Evolutionary conservation across 2,329 filamentous ascomycete genomes (phyloP), one percentile per base, ranked within the genome.

Genomic region (Calonectria pseudoturangicola): DNA sequence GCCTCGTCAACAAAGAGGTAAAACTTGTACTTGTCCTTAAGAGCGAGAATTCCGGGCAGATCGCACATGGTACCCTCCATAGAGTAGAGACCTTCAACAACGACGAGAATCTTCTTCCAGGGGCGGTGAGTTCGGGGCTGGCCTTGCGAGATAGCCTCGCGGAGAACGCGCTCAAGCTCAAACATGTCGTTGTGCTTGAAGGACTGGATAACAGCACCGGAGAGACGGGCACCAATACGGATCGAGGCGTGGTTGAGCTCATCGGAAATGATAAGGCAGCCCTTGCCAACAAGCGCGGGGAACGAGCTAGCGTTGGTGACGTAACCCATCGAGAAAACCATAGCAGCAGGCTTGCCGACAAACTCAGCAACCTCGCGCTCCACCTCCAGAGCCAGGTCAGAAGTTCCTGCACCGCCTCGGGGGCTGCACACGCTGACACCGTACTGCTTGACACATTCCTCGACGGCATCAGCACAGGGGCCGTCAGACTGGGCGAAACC

Each of bases 1-100:
- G 97, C 97, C 86, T 99, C 97, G 80, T 99, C 97, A 73, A 99
- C 90, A 81, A 98, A 99, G 2, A 99, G 91, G 82, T 95, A 91
- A 87, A 98, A 99, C 88, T 98, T 98, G 92, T 99, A 99, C 85
- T 94, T 95, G 83, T 93, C 93, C 91, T 98, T 98, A 76, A 99
- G 89, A 64, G 89, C 90, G 71, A 99, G 86, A 64, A 99, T 88
- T 73, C 95, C 95, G 1, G 97, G 97, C n/a, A 99, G 90, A 83
- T 99, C 97, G 85, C 95, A 97, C 94, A 99, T 98, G 77, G 96
- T 98, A 62, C 97, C 97, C 87, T 99, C 97, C 97, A 99, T 99
- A 1, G 96, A 98, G 89, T 99, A 99, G 25, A 99, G 90, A 79
- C 97, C 97, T 84, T 99, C 97, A 45, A 99, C 95, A 45, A 96